Conservation (phyloP, 306 rosid species). For the Castanea mollissima region DNA sequence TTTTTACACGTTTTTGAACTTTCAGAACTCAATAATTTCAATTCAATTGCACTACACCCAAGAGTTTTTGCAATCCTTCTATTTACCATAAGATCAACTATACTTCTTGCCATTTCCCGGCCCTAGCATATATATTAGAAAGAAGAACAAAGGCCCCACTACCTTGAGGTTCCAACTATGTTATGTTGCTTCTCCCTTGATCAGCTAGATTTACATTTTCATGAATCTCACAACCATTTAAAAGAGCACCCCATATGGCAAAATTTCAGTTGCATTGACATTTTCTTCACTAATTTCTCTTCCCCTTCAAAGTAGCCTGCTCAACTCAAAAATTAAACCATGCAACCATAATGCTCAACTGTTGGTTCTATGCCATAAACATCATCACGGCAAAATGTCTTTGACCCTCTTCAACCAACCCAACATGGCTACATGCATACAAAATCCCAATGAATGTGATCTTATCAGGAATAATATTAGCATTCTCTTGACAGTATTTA, state of each 20-base stretch:
- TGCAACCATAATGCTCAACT: slow-evolving; percentile 77
- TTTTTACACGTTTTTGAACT: too few relatives aligned
- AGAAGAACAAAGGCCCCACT: slow-evolving; percentile 71
- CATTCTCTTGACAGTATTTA: slow-evolving; percentile 49
- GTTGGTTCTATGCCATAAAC: slow-evolving; percentile 49
- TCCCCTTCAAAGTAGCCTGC: slow-evolving; percentile 70
- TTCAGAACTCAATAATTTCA: slow-evolving; percentile 37
- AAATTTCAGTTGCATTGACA: slow-evolving; percentile 47
- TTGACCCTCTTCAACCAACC: slow-evolving; percentile 61
- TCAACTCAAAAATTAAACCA: slow-evolving; percentile 76
- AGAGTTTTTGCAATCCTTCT: slow-evolving; percentile 49
- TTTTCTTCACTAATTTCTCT: slow-evolving; percentile 43
- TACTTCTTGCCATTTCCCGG: slow-evolving; percentile 71
- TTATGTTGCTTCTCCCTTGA: slow-evolving; percentile 35
- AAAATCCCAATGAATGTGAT: slow-evolving; percentile 67
- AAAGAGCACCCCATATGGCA: slow-evolving; percentile 66
- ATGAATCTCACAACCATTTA: slow-evolving; percentile 78
- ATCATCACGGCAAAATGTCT: slow-evolving; percentile 54
- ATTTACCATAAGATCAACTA: slow-evolving; percentile 40
- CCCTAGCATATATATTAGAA: slow-evolving; percentile 72
- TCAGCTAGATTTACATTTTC: slow-evolving; percentile 59
- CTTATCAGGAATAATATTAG: slow-evolving; percentile 48
- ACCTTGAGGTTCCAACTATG: slow-evolving; percentile 42
- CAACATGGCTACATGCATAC: slow-evolving; percentile 67
- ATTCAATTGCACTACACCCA: slow-evolving; percentile 67